These are phyloP conservation scores for Phylloboletellus chloephorus DNA, from an alignment of 1,284 basidiomycete genomes.

Conservation along the genomic window DNA sequence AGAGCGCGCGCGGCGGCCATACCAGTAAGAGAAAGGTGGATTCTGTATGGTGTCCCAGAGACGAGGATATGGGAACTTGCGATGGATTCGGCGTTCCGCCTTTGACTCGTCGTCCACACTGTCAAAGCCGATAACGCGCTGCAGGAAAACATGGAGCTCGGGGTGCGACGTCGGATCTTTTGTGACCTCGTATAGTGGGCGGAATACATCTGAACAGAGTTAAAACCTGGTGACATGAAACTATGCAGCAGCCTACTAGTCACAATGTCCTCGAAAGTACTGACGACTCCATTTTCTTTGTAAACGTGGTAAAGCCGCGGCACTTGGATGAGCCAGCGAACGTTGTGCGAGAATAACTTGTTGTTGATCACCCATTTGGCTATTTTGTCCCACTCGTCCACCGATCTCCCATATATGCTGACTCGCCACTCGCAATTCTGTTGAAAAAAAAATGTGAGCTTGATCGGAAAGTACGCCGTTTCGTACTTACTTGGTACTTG, in stretches of 20 bases:
- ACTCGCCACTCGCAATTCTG: slow-evolving; percentile 96
- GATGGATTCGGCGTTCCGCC: slow-evolving; percentile 84
- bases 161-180: slow-evolving; percentile 87
- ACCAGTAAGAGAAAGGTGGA: slow-evolving; percentile 95
- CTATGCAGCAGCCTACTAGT: slow-evolving; percentile 53
- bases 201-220: slow-evolving; percentile 72
- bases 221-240: slow-evolving; percentile 5
- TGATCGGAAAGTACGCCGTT: neutral
- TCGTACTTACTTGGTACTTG: slow-evolving; percentile 81
- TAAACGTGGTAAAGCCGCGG: slow-evolving; percentile 96
- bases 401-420: slow-evolving; percentile 84
- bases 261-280: slow-evolving; percentile 90
- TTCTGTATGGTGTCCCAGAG: slow-evolving; percentile 88
- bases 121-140: slow-evolving; percentile 95
- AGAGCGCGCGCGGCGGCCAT: slow-evolving; percentile 17
- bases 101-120: slow-evolving; percentile 98
- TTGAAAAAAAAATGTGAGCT: slow-evolving; percentile 14
- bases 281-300: slow-evolving; percentile 81
- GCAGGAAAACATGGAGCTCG: slow-evolving; percentile 92
- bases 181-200: slow-evolving; percentile 94
- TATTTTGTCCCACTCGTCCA: slow-evolving; percentile 95
- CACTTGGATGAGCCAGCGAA: slow-evolving; percentile 96
- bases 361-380: slow-evolving; percentile 95
- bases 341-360: slow-evolving; percentile 93
- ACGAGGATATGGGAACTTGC: slow-evolving; percentile 92